phyloP scores from a whole-genome alignment of 2,329 filamentous ascomycete species.

The Knoxdaviesia proteae region DNA sequence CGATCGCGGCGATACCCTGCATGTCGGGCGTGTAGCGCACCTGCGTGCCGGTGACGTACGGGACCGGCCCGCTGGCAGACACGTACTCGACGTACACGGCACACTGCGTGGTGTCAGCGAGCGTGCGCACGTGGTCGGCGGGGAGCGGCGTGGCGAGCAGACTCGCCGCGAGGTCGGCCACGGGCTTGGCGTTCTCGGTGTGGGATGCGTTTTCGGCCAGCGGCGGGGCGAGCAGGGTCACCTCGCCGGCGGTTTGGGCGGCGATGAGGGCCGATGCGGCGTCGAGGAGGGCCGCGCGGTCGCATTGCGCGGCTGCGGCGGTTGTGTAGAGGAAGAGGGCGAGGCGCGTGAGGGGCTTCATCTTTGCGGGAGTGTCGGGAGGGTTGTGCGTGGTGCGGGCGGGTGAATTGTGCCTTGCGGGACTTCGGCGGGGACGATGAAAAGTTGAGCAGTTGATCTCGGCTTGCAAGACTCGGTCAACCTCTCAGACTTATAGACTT shows the following conservation, averaged over 20 bases:
- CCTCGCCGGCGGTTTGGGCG: conserved; percentile 8
- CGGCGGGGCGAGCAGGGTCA: conserved; percentile 4
- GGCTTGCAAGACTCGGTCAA: no score
- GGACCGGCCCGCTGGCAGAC: conserved; percentile 10
- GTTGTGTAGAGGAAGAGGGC: no score
- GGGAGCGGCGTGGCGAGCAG: conserved; percentile 13
- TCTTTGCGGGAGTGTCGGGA: no score
- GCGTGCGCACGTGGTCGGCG: conserved; percentile 16
- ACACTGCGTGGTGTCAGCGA: conserved; percentile 15
- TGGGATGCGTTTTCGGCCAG: conserved; percentile 7
- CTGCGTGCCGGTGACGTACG: conserved; percentile 17
- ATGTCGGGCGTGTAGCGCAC: conserved; percentile 8
- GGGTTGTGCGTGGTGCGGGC: no score
- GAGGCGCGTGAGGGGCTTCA: no score
- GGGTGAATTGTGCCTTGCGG: no score
- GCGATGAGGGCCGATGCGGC: conserved; percentile 6
- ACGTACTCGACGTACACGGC: conserved; percentile 17
- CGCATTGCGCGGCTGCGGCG: no score
- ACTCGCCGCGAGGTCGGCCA: conserved; percentile 9
- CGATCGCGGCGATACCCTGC: conserved; percentile 7
- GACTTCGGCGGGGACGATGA: no score
- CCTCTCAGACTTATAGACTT: no score
- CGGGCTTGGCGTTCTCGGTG: conserved; percentile 13
- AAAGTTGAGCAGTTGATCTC: no score
- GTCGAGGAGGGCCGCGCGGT: no score